A percentile compares a stretch with the other conserved stretches of the same genome.
These are phyloP conservation scores for Pezicula neosporulosa DNA, from an alignment of 2,329 filamentous ascomycete genomes.

Conservation along the genomic window DNA sequence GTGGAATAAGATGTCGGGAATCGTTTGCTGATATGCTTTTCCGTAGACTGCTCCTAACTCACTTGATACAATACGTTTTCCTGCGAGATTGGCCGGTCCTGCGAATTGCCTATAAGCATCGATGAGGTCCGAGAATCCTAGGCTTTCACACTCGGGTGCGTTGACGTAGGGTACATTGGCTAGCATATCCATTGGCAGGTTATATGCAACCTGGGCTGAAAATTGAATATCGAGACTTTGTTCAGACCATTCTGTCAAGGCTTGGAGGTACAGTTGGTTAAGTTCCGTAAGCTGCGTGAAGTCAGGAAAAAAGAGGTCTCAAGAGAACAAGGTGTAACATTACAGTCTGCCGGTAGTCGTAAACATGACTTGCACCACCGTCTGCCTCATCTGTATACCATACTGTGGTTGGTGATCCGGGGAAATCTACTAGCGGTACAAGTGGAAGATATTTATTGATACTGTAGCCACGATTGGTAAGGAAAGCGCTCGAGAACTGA, in stretches of 20 bases:
- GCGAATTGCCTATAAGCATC: conserved; percentile 38
- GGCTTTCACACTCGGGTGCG: conserved; percentile 37
- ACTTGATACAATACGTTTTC: conserved; percentile 35
- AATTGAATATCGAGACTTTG: conserved; percentile 23
- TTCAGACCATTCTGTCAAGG: conserved; percentile 28
- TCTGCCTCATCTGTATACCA: conserved; percentile 1
- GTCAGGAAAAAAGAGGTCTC: not conserved
- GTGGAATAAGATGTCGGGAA: conserved; percentile 29
- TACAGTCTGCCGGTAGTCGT: conserved; percentile 2
- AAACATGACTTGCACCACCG: not conserved
- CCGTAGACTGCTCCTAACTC: conserved; percentile 30
- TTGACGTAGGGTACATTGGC: conserved; percentile 33
- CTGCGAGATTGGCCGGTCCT: conserved; percentile 35
- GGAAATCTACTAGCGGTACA: conserved; percentile 7
- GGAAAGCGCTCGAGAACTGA: conserved; percentile 25
- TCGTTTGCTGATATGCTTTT: conserved; percentile 21
- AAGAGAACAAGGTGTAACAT: conserved; percentile 1
- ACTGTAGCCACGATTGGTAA: conserved; percentile 28
- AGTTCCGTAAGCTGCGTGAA: not conserved
- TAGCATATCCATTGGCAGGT: conserved; percentile 39
- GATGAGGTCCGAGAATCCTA: conserved; percentile 30
- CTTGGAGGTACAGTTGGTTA: conserved; percentile 27
- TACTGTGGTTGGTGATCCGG: not conserved
- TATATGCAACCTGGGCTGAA: conserved; percentile 28
- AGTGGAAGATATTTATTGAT: conserved; percentile 31